Base-by-base conservation (phyloP, 768 basidiomycete species). In the Pulveroboletus sp. region DNA sequence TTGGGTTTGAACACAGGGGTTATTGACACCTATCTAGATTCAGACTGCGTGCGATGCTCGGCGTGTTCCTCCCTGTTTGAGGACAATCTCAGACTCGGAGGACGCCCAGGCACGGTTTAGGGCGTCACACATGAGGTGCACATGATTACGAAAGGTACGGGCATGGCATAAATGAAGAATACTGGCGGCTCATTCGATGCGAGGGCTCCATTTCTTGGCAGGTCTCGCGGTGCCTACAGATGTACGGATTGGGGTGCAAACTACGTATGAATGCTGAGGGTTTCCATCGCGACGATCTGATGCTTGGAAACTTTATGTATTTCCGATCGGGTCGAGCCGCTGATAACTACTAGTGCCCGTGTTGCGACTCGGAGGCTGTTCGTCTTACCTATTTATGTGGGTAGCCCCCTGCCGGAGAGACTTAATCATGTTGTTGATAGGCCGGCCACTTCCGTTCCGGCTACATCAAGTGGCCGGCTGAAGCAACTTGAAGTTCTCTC, bases 111-210 rank as follows among this genome's bases (percentile, higher is more conserved):
- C 37, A 10, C 10, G 11, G 29, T 7, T 27, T 37, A 2, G 31
- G 20, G 5, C 49, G 20, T 35, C 40, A 44, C 11, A 25, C 8
- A 4, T 32, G 21, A 19, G 39, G n/a, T 23, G 43, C 36, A 7
- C 13, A 4, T 5, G 13, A 17, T 38, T 29, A 6, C 8, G 49
- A 43, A 9, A 10, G 37, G 35, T 20, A 49, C 21, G 41, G 19
- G 20, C 35, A 41, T 12, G 31, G 34, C 3, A 14, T 14, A 14
- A 35, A 24, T 19, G 40, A 33, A 16, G 34, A 19, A 1, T 40
- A 29, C 16, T 13, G 43, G n/a, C 8, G 33, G 37, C 13, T 21
- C 45, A 20, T 57, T 50, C 29, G 48, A 12, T 7, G 46, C 55
- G 34, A 50, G 36, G 51, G 45, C 25, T 29, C 16, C 25, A 14